Evolutionary conservation across 1,139 yeast species (phyloP).

Genomic region (Scheffersomyces illinoinensis): DNA sequence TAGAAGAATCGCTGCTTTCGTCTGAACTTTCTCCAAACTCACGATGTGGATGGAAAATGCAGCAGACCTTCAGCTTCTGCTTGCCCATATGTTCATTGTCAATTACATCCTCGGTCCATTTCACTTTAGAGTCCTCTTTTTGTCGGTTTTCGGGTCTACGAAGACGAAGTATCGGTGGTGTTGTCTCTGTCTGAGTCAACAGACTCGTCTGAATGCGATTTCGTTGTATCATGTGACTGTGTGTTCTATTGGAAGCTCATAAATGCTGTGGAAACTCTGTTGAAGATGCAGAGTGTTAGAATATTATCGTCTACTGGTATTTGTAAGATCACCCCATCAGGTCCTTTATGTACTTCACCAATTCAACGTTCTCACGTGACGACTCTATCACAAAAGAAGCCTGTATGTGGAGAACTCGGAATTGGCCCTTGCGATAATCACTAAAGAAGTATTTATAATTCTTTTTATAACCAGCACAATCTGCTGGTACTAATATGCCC

Average conservation of each 20-base stretch:
- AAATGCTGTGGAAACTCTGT: neutral
- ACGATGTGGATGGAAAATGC: constrained; percentile 85
- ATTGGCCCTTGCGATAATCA: too few species aligned
- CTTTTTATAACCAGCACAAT: too few species aligned
- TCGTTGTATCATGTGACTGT: neutral
- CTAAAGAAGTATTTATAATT: too few species aligned
- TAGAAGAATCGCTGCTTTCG: constrained; percentile 28
- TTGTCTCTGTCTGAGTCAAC: constrained; percentile 1
- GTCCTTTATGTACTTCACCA: neutral
- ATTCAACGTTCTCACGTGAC: neutral
- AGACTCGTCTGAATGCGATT: neutral
- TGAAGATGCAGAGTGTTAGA: neutral
- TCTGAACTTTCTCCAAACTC: constrained; percentile 52
- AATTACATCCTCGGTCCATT: constrained; percentile 83
- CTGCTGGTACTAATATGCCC: too few species aligned
- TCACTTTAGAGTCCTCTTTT: constrained; percentile 48
- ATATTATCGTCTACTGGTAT: neutral
- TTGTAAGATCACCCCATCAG: neutral
- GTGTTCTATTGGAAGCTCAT: neutral
- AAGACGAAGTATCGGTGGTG: constrained; percentile 13
- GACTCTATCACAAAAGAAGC: neutral
- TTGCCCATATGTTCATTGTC: constrained; percentile 87
- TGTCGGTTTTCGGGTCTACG: constrained; percentile 3
- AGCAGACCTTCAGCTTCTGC: constrained; percentile 92
- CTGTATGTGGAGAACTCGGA: too few species aligned